phyloP scores from a whole-genome alignment of 306 rosid species.

The Cucumis melo region DNA sequence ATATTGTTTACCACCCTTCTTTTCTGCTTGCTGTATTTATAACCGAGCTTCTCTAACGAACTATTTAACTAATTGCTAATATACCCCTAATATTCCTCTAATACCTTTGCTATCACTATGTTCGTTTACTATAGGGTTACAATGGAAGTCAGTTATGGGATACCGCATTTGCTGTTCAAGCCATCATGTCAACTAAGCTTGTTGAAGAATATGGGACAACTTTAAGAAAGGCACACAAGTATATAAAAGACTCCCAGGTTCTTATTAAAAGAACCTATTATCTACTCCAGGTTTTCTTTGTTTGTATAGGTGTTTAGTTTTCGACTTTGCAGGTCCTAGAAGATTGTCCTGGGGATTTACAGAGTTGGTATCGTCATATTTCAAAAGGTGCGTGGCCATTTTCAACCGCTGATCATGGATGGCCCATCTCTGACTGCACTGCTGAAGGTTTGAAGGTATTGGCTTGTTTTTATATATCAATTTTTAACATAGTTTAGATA shows the following conservation, averaged over 20 bases:
- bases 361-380: conserved; percentile 65
- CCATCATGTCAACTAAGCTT: conserved; percentile 68
- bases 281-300: neutral
- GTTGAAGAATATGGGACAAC: conserved; percentile 48
- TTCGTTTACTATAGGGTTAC: conserved; percentile 52
- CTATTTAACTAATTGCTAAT: too few species aligned
- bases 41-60: too few species aligned
- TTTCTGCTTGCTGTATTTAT: too few species aligned
- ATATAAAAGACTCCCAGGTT: conserved; percentile 71
- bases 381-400: conserved; percentile 93
- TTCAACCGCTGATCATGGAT: conserved; percentile 79
- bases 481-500: neutral
- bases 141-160: conserved; percentile 99
- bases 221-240: conserved; percentile 59
- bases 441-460: conserved; percentile 83
- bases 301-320: conserved; percentile 5
- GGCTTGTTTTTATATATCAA: neutral
- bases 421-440: conserved; percentile 97
- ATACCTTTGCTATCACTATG: neutral
- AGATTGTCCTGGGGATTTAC: conserved; percentile 60
- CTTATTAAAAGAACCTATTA: conserved; percentile 3
- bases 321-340: conserved; percentile 34
- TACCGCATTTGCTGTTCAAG: conserved; percentile 71
- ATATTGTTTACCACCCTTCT: too few species aligned
- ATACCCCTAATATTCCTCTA: too few species aligned